These are phyloP conservation scores for Trametes maxima DNA, from an alignment of 768 basidiomycete genomes.

Conservation along the genomic window DNA sequence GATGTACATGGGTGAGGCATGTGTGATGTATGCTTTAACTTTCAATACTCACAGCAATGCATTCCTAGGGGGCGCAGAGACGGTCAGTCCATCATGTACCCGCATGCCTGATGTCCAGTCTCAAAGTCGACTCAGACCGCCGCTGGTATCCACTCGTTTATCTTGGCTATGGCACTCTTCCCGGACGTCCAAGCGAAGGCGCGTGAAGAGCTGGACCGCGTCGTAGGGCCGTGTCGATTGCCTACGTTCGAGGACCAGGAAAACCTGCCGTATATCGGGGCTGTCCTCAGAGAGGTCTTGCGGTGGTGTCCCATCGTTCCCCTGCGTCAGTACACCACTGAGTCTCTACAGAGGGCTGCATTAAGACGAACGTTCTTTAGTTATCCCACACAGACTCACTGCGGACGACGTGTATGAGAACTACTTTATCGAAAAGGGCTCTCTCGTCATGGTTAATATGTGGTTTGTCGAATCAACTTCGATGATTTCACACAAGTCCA, in stretches of 20 bases:
- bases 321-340: background rate
- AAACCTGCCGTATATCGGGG: constrained; percentile 57
- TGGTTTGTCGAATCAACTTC: constrained; percentile 18
- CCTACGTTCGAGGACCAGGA: constrained; percentile 58
- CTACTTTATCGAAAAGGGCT: constrained; percentile 30
- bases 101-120: background rate
- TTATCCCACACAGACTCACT: constrained; percentile 27
- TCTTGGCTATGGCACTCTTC: constrained; percentile 65
- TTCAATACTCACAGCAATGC: background rate
- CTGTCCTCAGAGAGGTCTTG: constrained; percentile 49
- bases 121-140: constrained; percentile 42
- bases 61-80: constrained; percentile 5
- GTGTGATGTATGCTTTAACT: background rate
- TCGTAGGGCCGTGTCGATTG: constrained; percentile 55
- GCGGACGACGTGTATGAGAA: constrained; percentile 31
- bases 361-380: background rate
- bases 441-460: constrained; percentile 25
- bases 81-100: background rate
- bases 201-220: constrained; percentile 63
- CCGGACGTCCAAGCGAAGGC: constrained; percentile 58
- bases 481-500: background rate
- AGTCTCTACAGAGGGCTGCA: no score
- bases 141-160: constrained; percentile 54
- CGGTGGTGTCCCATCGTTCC: constrained; percentile 15
- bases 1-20: constrained; percentile 12